Evolutionary conservation across 129 eudicot genomes (phyloP).

Genomic region (Ambrosia artemisiifolia): DNA sequence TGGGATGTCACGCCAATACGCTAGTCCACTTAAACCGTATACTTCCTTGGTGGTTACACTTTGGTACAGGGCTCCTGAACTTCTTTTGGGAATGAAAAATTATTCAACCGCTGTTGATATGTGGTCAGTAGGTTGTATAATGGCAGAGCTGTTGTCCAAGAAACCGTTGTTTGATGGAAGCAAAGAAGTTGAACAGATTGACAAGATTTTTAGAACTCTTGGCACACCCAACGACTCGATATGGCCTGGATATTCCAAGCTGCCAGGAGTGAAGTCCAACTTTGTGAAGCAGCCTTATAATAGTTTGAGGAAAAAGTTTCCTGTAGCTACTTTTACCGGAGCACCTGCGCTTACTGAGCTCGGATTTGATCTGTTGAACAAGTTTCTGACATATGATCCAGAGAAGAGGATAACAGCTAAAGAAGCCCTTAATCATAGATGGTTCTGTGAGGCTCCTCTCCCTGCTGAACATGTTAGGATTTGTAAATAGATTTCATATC

Average conservation of each 20-base stretch:
- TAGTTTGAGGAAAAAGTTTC: constrained; percentile 56
- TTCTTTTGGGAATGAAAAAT: constrained; percentile 67
- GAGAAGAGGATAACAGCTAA: constrained; percentile 71
- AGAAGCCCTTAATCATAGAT: constrained; percentile 67
- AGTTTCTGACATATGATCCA: constrained; percentile 64
- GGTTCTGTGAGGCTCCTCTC: constrained; percentile 76
- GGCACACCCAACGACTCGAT: constrained; percentile 73
- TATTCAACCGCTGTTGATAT: constrained; percentile 81
- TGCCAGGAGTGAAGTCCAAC: constrained; percentile 58
- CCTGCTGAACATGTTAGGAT: constrained; percentile 43
- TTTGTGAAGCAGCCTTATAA: constrained; percentile 56
- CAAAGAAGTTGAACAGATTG: constrained; percentile 56
- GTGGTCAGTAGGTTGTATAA: constrained; percentile 91
- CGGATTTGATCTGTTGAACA: constrained; percentile 82
- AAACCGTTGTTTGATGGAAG: constrained; percentile 63
- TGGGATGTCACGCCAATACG: constrained; percentile 70
- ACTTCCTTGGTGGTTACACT: constrained; percentile 75
- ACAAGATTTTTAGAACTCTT: constrained; percentile 63
- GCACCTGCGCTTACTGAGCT: constrained; percentile 63
- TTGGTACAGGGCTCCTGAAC: constrained; percentile 92
- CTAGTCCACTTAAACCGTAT: constrained; percentile 60
- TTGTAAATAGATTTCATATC: constrained; percentile 16
- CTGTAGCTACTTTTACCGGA: constrained; percentile 61
- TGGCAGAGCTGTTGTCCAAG: constrained; percentile 71
- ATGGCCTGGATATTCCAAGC: constrained; percentile 70